Evolutionary conservation across 495 filamentous ascomycete genomes (phyloP).

Genomic region (Paragyromitra xinjiangensis): DNA sequence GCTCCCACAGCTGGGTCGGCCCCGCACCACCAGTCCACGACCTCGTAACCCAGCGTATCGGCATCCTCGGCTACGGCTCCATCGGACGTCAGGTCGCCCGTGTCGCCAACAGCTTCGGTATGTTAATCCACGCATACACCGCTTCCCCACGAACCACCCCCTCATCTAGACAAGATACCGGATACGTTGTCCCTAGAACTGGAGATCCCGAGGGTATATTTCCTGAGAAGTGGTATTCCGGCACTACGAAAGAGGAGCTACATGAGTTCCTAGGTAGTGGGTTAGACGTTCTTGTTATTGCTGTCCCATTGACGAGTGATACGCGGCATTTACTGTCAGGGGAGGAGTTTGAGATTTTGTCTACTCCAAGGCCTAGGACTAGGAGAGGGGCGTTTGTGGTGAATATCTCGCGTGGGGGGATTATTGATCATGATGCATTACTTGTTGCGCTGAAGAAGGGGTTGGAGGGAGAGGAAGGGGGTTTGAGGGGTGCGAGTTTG

Average conservation of each 20-base stretch:
- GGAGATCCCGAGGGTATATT: constrained; percentile 79
- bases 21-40: constrained; percentile 59
- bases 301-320: constrained; percentile 74
- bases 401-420: constrained; percentile 78
- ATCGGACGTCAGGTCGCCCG: constrained; percentile 81
- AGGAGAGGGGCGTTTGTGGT: constrained; percentile 69
- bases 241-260: constrained; percentile 67
- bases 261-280: constrained; percentile 73
- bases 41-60: constrained; percentile 67
- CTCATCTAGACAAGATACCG: constrained; percentile 68
- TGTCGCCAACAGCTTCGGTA: constrained; percentile 75
- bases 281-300: constrained; percentile 78
- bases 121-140: constrained; percentile 84
- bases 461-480: constrained; percentile 55
- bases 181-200: constrained; percentile 76
- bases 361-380: constrained; percentile 41
- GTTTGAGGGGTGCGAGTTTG: constrained; percentile 75
- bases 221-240: constrained; percentile 77
- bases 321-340: constrained; percentile 70
- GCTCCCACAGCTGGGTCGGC: constrained; percentile 60
- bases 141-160: constrained; percentile 68
- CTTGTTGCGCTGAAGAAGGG: constrained; percentile 67
- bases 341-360: constrained; percentile 73
- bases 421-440: constrained; percentile 75
- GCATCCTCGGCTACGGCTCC: constrained; percentile 84